A percentile compares a stretch with the other conserved stretches of the same genome.
Evolutionary conservation across 345 rosid genomes (phyloP).

Genomic region (Aegle marmelos): DNA sequence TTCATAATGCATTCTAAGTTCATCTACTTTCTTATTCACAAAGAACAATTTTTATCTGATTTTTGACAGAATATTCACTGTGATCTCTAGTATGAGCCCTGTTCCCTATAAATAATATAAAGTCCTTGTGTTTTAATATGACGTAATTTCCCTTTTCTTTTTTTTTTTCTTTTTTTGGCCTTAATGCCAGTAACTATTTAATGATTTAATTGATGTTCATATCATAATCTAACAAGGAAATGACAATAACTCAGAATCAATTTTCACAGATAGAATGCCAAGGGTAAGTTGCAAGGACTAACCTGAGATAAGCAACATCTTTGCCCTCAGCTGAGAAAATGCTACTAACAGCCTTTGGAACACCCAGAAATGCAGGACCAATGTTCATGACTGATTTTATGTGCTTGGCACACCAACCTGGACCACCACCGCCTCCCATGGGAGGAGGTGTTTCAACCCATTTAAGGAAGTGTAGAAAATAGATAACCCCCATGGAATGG

Average conservation of each 20-base stretch:
- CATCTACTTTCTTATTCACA: not conserved
- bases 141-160: not conserved
- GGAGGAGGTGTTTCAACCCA: slow-evolving; percentile 74
- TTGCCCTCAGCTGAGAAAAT: slow-evolving; percentile 58
- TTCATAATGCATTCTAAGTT: not conserved
- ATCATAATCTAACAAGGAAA: not conserved
- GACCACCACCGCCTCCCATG: slow-evolving; percentile 60
- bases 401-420: slow-evolving; percentile 67
- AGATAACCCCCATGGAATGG: slow-evolving; percentile 72
- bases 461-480: slow-evolving; percentile 81
- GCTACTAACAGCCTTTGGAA: slow-evolving; percentile 60
- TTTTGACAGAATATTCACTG: not conserved
- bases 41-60: not conserved
- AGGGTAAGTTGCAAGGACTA: slow-evolving; percentile 11
- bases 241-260: not conserved
- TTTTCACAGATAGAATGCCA: not conserved
- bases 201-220: not conserved
- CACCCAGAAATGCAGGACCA: slow-evolving; percentile 63
- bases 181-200: not conserved
- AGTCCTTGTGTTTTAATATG: not conserved
- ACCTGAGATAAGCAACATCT: slow-evolving; percentile 59
- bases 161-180: not conserved
- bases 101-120: not conserved
- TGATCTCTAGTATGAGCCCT: not conserved
- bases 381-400: slow-evolving; percentile 68